Base-by-base conservation (phyloP, 176 grass and related monocot species). In the Lolium multiflorum region DNA sequence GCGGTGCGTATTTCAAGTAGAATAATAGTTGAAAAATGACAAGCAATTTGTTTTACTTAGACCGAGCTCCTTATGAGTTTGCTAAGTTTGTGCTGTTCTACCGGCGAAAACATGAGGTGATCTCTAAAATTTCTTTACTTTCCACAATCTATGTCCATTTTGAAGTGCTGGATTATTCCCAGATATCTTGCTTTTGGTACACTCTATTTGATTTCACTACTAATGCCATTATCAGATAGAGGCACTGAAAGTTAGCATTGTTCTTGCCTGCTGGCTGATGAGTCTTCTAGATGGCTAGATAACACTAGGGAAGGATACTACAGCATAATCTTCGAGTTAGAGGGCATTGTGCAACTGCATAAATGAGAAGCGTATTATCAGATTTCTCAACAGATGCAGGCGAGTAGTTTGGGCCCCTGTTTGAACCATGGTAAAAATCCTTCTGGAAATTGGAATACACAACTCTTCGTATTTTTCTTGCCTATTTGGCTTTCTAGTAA, bases 401-500 rank as follows among this genome's bases (percentile, higher is more conserved):
- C 37, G 28, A 67, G 37, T 67, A 67, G 6, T 13, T 2, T 2
- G 28, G 63, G 26, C 63, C 5, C 4, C 26, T 66, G 26, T 66
- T 66, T 9, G 63, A 35, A 66, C 26, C 63, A 66, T 28, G 26
- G 14, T 35, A 35, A 66, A 66, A 16, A 35, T 3, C 11, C 22
- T 13, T 37, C 63, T 66, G 44, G 1, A 49, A 72, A 47, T 18
- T 5, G 1, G 2, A 49, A 24, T 48, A 15, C 9, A 49, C 71
- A 74, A 74, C n/a, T 74, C 71, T 12, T 43, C 28, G 3, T 17
- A 44, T 43, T 71, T 71, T 71, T 71, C 35, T 71, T 47, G 20
- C 69, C 12, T 73, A 48, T 74, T 74, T 74, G 71, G 43, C 70
- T 74, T 74, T 48, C n/a, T 74, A 74, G 21, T 74, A 74, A 74